Conservation (phyloP, 2,329 filamentous ascomycete species). For the Achaetomium macrosporum region DNA sequence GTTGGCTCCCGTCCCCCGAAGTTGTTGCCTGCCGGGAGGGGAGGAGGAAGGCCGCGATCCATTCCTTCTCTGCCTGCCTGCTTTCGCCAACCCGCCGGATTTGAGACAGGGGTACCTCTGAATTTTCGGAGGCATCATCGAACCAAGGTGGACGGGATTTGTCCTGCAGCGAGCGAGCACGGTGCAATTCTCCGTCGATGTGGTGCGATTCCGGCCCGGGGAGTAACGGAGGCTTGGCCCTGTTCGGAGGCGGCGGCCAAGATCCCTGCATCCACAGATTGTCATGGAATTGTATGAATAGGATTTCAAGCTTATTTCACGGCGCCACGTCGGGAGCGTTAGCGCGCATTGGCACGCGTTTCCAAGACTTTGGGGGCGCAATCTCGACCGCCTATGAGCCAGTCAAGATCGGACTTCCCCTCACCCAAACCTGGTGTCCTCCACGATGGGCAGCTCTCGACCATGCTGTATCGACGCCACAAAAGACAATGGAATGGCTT, state of each 20-base stretch:
- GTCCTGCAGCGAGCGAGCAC: background rate
- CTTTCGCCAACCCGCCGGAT: background rate
- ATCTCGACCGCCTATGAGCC: too few species aligned
- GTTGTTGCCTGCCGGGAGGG: too few species aligned
- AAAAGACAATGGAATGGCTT: too few species aligned
- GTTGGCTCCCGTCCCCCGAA: too few species aligned
- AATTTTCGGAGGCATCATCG: background rate
- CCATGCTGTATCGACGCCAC: too few species aligned
- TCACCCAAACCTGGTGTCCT: too few species aligned
- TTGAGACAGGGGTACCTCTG: background rate
- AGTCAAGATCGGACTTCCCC: too few species aligned
- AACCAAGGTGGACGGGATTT: too few species aligned
- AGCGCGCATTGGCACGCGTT: constrained; percentile 16
- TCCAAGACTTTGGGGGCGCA: too few species aligned
- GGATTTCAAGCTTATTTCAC: constrained; percentile 28
- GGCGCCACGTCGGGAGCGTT: constrained; percentile 13
- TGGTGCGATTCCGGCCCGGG: background rate
- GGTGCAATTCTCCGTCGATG: background rate
- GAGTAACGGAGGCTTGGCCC: background rate
- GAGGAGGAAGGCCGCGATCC: background rate
- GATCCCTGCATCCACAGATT: constrained; percentile 18
- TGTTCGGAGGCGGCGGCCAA: background rate
- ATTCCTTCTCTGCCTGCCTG: background rate
- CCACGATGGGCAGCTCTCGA: too few species aligned
- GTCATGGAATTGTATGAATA: constrained; percentile 23